phyloP scores from a whole-genome alignment of 768 basidiomycete species.

The Kwoniella sp. region DNA sequence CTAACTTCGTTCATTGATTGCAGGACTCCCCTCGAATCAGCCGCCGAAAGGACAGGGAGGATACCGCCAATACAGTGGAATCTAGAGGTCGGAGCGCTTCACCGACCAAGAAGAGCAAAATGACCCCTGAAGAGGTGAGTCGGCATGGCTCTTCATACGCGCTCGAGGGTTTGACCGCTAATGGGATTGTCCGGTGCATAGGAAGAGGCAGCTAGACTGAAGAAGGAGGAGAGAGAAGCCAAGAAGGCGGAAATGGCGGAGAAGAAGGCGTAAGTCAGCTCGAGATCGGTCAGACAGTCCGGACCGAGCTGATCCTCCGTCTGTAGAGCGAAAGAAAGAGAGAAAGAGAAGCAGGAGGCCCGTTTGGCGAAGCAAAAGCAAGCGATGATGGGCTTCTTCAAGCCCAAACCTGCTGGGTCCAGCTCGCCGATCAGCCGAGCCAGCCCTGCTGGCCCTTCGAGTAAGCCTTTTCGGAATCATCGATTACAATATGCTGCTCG shows the following conservation, averaged over 20 bases:
- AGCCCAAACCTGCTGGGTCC: conserved; percentile 22
- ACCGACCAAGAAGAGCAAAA: conserved; percentile 38
- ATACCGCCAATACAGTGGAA: conserved; percentile 39
- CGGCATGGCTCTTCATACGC: neutral
- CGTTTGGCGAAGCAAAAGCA: conserved; percentile 38
- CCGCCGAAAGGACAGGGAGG: conserved; percentile 36
- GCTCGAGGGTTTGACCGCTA: too few relatives aligned
- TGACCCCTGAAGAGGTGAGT: conserved; percentile 49
- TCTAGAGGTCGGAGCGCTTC: conserved; percentile 42
- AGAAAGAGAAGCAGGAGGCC: conserved; percentile 35
- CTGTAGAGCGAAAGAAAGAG: conserved; percentile 37
- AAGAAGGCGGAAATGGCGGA: conserved; percentile 34
- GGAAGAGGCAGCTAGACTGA: conserved; percentile 45
- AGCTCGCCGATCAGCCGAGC: conserved; percentile 23
- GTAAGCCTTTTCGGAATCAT: conserved; percentile 17
- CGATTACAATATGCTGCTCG: neutral
- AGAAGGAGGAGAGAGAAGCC: conserved; percentile 46
- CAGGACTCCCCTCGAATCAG: conserved; percentile 22
- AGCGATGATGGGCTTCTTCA: conserved; percentile 39
- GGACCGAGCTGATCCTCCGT: neutral
- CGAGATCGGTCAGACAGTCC: too few relatives aligned
- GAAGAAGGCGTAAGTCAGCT: conserved; percentile 45
- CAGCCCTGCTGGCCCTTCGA: conserved; percentile 38
- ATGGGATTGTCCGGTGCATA: too few relatives aligned
- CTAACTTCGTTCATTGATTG: too few relatives aligned